Base-by-base conservation (phyloP, 129 eudicot genomes). In the Lactuca saligna region DNA sequence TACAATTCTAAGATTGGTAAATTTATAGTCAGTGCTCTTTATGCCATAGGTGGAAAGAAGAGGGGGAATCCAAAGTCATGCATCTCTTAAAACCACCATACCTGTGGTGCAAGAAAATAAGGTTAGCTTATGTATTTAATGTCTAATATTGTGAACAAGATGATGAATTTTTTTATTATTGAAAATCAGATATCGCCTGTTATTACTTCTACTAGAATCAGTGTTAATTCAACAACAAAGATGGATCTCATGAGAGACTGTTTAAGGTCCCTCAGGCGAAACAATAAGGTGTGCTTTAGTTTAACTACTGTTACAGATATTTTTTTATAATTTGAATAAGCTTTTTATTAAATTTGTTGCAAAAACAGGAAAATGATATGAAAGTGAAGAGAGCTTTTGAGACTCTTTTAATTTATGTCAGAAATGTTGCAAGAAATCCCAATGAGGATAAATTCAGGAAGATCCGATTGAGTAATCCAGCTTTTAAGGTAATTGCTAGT, bases 391-490 rank as follows among this genome's bases (percentile, higher is more conserved):
- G 74, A 78, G 92, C 95, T 67, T 93, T 86, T 82, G 83, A 75
- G 57, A 86, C 95, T 63, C 96, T 93, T 44, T 75, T 89, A 31
- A 68, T 81, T 37, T 86, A 86, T 34, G 88, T 85, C n/a, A 70
- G 81, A 65, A 93, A 93, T 73, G 86, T 89, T 68, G 80, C 73
- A 17, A 75, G 75, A 57, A 68, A 87, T 80, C 98, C 95, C 7
- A 82, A 86, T 5, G 95, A 89, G 80, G 88, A 70, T 62, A 93
- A 78, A 62, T 93, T 74, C 75, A 81, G 96, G 82, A 84, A 78
- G 79, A 93, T 93, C 61, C 85, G 96, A 31, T 50, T 89, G 67
- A 83, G 78, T 77, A 93, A 89, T 73, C 96, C 91, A 44, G 78
- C 78, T 29, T 93, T 89, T 74, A 87, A 84, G 98, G 96, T 89